Evolutionary conservation across 2,329 filamentous ascomycete genomes (phyloP), one percentile per base, ranked within the genome.

Genomic region (Exutisphaerella laricina): DNA sequence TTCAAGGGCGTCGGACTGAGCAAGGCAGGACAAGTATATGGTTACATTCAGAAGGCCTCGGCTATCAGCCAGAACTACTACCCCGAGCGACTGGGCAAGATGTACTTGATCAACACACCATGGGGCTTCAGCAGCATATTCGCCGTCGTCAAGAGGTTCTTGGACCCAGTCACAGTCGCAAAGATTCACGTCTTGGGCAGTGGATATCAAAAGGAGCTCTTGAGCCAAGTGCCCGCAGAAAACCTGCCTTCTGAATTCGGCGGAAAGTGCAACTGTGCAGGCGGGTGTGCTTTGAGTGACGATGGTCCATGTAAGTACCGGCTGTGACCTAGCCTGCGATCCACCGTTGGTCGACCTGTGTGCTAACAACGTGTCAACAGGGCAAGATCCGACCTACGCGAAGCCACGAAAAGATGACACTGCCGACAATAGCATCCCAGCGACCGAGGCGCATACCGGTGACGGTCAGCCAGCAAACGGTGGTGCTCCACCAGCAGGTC

Each of bases 61-160:
- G 82, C 73, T 65, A 86, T 98, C 70, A 94, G 87, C 53, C 92
- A 97, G 71, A 95, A 97, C 78, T 94, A 97, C 80, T 98, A 98
- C 72, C 92, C 92, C 5, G 92, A 98, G 77, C 86, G 92, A 46
- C 77, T 98, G 46, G 92, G 92, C 61, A 89, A 88, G 70, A 77
- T 98, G 64, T 98, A 95, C 77, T 73, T 98, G 58, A 96, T 98
- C 80, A 98, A 98, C 70, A 87, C 90, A 3, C 88, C 88, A 14
- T 97, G 89, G 89, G 89, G 89, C 18, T 97, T 97, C 76, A 83
- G 83, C 49, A 77, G 78, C 56, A 85, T 88, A 51, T 98, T 92
- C 77, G 76, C 71, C 63, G 77, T 94, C 45, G 79, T 97, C 68
- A 96, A 94, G 77, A 81, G 82, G 55, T 97, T 92, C 80, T 78